Evolutionary conservation across 495 filamentous ascomycete genomes (phyloP), one percentile per base, ranked within the genome.

Genomic region (Aspergillus diversus): DNA sequence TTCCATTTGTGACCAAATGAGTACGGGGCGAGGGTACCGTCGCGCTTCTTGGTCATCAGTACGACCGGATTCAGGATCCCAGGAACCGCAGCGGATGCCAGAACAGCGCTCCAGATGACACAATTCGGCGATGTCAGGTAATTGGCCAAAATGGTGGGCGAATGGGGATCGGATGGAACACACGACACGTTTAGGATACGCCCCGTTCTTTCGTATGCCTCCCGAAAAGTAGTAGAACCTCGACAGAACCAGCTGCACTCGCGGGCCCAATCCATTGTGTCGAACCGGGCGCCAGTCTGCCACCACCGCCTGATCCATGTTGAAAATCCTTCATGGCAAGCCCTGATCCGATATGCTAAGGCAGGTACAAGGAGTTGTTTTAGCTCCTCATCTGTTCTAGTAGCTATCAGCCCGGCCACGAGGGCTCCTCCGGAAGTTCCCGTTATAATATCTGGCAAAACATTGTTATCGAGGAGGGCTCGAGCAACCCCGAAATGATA

Each of bases 1-100:
- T 98, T 98, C 96, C 96, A 99, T 77, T 97, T 97, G 76, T 97
- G 91, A 0, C 93, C 94, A 69, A 97, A 97, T 3, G 89, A 92
- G 72, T 96, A 98, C 0, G 94, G 94, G 0, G 81, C 82, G 2
- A 98, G 82, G 2, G 79, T 86, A 1, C 93, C 93, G 58, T 90
- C 82, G 31, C 81, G 80, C 66, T 81, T 90, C 76, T 98, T 99
- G 83, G 89, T 94, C 95, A 99, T 97, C 43, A 99, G 78, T 3
- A 98, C 93, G 2, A 99, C 93, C 0, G 96, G 96, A 69, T 97
- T 97, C 54, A 97, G 79, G 62, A 99, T 98, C 0, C 96, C 95
- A 0, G 95, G 95, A 5, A 99, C 95, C 13, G 95, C 95, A 9
- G 96, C 95, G 5, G 93, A 97, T 11, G 96, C 95, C 12, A 99